Evolutionary conservation across 2,329 filamentous ascomycete species (phyloP).

Genomic region (Colletotrichum eleusines): DNA sequence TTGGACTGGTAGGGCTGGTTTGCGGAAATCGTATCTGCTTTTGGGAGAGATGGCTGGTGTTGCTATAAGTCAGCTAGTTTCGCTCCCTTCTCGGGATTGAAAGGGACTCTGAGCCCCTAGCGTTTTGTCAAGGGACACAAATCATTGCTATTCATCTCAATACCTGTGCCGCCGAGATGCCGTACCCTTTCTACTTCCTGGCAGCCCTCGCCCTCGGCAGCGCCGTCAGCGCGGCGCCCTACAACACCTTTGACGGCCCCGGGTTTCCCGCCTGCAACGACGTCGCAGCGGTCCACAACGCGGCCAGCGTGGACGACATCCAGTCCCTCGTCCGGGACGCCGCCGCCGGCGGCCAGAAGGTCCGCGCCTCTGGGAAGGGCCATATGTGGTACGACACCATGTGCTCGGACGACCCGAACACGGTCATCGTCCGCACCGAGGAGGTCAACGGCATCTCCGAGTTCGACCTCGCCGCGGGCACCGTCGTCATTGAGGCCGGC

Average conservation of each 20-base stretch:
- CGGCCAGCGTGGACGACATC: conserved; percentile 60
- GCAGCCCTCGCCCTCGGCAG: conserved; percentile 42
- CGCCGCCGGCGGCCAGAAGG: conserved; percentile 52
- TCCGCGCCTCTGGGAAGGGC: conserved; percentile 62
- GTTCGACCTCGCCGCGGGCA: conserved; percentile 57
- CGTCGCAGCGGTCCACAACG: conserved; percentile 58
- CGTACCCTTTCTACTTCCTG: background rate
- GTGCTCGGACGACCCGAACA: conserved; percentile 61
- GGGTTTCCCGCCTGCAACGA: conserved; percentile 62
- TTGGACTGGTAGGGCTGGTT: too few relatives aligned
- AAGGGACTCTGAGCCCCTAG: background rate
- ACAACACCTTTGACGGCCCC: conserved; percentile 64
- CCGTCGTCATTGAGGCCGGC: conserved; percentile 63
- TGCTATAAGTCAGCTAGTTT: conserved; percentile 2
- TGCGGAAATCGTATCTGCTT: too few relatives aligned
- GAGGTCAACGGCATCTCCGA: conserved; percentile 59
- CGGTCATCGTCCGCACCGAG: conserved; percentile 62
- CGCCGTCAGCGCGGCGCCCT: conserved; percentile 50
- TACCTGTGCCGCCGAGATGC: background rate
- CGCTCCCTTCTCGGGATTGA: background rate
- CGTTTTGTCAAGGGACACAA: background rate
- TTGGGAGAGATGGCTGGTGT: too few relatives aligned
- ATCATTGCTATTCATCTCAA: background rate
- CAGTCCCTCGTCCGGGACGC: conserved; percentile 56
- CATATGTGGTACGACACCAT: conserved; percentile 68